These are phyloP conservation scores for Magnaporthiopsis incrustans DNA, from an alignment of 2,329 filamentous ascomycete species.

Conservation along the genomic window DNA sequence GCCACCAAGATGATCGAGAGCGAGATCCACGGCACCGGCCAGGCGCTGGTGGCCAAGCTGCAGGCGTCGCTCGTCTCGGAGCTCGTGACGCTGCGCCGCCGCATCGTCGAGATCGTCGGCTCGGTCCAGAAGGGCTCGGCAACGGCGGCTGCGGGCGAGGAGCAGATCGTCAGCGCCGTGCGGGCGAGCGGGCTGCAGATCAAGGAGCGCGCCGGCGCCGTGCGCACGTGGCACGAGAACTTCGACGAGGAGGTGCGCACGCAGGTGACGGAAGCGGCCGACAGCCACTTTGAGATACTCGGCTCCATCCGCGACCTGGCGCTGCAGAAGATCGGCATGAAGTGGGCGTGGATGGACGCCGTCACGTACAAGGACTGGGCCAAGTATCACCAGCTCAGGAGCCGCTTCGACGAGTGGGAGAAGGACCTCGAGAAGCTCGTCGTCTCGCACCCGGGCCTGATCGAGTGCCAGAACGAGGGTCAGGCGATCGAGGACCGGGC, in stretches of 20 bases:
- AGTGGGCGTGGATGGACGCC: slow-evolving; percentile 92
- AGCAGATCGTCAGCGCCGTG: slow-evolving; percentile 40
- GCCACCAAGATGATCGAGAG: slow-evolving; percentile 47
- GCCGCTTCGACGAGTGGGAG: slow-evolving; percentile 77
- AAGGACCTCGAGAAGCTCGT: slow-evolving; percentile 71
- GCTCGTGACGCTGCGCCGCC: slow-evolving; percentile 55
- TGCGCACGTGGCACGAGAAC: slow-evolving; percentile 67
- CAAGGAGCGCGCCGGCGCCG: slow-evolving; percentile 66
- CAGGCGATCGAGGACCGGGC: slow-evolving; percentile 60
- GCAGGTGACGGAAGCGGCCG: slow-evolving; percentile 64
- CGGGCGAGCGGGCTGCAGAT: slow-evolving; percentile 63
- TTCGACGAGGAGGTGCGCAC: slow-evolving; percentile 63
- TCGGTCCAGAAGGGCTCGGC: slow-evolving; percentile 39
- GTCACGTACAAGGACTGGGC: slow-evolving; percentile 97
- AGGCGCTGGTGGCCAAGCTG: slow-evolving; percentile 59
- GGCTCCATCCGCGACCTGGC: slow-evolving; percentile 77
- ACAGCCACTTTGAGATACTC: slow-evolving; percentile 74
- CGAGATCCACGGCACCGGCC: slow-evolving; percentile 58
- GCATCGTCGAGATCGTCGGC: slow-evolving; percentile 54
- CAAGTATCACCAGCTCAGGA: slow-evolving; percentile 84
- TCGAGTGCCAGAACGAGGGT: slow-evolving; percentile 54
- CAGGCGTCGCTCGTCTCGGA: slow-evolving; percentile 58
- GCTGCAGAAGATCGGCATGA: slow-evolving; percentile 85
- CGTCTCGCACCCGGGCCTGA: slow-evolving; percentile 62
- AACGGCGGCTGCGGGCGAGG: slow-evolving; percentile 27